Conservation (phyloP, 768 basidiomycete species). For the Arthromyces matolae region DNA sequence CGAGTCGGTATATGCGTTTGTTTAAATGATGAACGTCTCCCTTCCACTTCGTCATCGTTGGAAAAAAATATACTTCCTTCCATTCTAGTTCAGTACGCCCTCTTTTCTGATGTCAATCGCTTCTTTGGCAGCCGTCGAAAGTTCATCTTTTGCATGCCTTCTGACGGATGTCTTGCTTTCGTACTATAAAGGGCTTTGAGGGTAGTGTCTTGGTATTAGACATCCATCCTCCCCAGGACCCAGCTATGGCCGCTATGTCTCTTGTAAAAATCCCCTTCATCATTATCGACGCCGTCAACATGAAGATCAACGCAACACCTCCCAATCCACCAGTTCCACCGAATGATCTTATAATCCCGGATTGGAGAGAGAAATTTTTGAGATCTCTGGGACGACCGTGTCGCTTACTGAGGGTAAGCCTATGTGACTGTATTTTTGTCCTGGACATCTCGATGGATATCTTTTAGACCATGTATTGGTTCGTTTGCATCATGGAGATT, state of each 20-base stretch:
- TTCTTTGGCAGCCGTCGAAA: constrained; percentile 2
- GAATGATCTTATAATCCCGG: constrained; percentile 25
- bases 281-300: constrained; percentile 30
- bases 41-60: neutral
- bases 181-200: neutral
- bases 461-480: constrained; percentile 26
- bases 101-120: constrained; percentile 5
- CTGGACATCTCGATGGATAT: neutral
- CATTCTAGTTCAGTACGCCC: neutral
- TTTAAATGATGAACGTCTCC: constrained; percentile 1
- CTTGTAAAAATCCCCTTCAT: constrained; percentile 34
- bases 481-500: constrained; percentile 24
- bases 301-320: constrained; percentile 35
- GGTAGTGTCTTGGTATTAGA: neutral
- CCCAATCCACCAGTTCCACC: constrained; percentile 27
- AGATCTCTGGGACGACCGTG: constrained; percentile 26
- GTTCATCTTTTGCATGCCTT: neutral
- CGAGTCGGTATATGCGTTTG: constrained; percentile 11
- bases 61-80: neutral
- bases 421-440: neutral
- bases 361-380: constrained; percentile 32
- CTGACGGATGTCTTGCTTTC: constrained; percentile 2
- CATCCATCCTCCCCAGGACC: no score
- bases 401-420: constrained; percentile 26
- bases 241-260: constrained; percentile 12